These are phyloP conservation scores for Colletotrichum acutatum DNA, from an alignment of 2,329 filamentous ascomycete species.

Conservation along the genomic window DNA sequence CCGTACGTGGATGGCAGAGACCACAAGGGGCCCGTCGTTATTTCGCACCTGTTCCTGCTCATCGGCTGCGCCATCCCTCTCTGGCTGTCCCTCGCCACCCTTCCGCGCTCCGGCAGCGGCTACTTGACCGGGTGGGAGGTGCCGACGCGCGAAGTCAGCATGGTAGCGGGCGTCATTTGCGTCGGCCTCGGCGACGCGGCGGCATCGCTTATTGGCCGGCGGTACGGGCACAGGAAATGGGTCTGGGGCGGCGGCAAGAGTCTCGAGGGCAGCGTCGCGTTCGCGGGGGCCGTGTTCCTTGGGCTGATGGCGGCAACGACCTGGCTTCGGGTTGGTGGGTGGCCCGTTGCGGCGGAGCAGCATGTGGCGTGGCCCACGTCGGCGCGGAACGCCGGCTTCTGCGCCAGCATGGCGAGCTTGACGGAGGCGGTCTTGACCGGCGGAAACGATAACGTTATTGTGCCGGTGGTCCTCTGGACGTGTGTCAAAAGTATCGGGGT, in stretches of 20 bases:
- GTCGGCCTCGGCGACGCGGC: slow-evolving; percentile 96
- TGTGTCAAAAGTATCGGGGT: slow-evolving; percentile 82
- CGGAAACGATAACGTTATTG: slow-evolving; percentile 98
- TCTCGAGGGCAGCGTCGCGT: slow-evolving; percentile 86
- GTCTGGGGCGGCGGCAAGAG: slow-evolving; percentile 97
- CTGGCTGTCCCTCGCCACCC: slow-evolving; percentile 84
- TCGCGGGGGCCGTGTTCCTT: slow-evolving; percentile 80
- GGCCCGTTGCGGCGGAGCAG: slow-evolving; percentile 73
- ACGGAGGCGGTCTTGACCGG: slow-evolving; percentile 96
- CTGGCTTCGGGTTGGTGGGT: slow-evolving; percentile 83
- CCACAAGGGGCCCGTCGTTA: slow-evolving; percentile 91
- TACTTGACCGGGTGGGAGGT: slow-evolving; percentile 82
- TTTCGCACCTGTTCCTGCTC: slow-evolving; percentile 94
- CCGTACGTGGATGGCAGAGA: slow-evolving; percentile 96
- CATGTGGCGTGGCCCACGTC: slow-evolving; percentile 70
- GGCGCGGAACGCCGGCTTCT: slow-evolving; percentile 77
- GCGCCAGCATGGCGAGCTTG: slow-evolving; percentile 84
- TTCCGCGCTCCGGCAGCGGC: slow-evolving; percentile 65
- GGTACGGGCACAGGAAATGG: slow-evolving; percentile 91
- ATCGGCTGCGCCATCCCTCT: slow-evolving; percentile 95
- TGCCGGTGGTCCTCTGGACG: slow-evolving; percentile 92
- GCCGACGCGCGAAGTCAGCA: slow-evolving; percentile 78
- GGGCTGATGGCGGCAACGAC: slow-evolving; percentile 76
- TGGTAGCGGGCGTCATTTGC: slow-evolving; percentile 92
- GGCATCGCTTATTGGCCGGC: slow-evolving; percentile 87